Conservation (phyloP, 2,329 filamentous ascomycete species). For the Fusarium newnesense region DNA sequence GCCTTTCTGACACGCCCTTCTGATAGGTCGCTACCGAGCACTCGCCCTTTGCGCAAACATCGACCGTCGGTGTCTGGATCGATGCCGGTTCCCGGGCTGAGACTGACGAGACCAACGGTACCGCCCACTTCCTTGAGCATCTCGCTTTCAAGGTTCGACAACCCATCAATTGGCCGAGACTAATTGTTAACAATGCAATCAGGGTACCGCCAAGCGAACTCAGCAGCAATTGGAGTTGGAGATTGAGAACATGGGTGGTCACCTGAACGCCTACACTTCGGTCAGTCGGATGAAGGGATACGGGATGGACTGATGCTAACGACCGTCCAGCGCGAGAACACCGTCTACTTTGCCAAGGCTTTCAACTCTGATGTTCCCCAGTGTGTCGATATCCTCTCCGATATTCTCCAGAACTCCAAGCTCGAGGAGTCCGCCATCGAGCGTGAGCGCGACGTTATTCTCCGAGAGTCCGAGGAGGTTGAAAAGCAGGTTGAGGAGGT, state of each 20-base stretch:
- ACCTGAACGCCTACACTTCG: slow-evolving; percentile 99
- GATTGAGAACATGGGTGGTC: slow-evolving; percentile 99
- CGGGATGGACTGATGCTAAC: slow-evolving; percentile 40
- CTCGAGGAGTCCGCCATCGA: slow-evolving; percentile 93
- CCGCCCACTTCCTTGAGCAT: slow-evolving; percentile 99
- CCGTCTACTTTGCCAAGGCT: slow-evolving; percentile 99
- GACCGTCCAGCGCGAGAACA: slow-evolving; percentile 85
- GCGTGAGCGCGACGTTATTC: slow-evolving; percentile 97
- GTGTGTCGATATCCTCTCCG: slow-evolving; percentile 97
- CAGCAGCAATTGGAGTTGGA: slow-evolving; percentile 99
- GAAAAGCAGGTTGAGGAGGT: slow-evolving; percentile 99
- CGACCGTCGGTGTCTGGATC: slow-evolving; percentile 98
- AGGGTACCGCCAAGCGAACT: slow-evolving; percentile 93
- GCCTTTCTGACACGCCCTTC: slow-evolving; percentile 40
- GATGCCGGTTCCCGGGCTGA: slow-evolving; percentile 98
- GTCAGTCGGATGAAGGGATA: slow-evolving; percentile 66
- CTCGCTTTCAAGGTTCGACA: slow-evolving; percentile 93
- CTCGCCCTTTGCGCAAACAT: slow-evolving; percentile 97
- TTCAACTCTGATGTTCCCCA: slow-evolving; percentile 98
- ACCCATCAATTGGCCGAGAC: slow-evolving; percentile 34
- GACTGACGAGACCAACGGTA: slow-evolving; percentile 98
- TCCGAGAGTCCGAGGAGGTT: slow-evolving; percentile 98
- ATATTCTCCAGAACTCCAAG: slow-evolving; percentile 99
- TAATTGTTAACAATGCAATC: slow-evolving; percentile 31
- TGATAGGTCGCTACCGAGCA: slow-evolving; percentile 94